Conservation (phyloP, 2,329 filamentous ascomycete genomes). For the Diaporthe vaccinii region DNA sequence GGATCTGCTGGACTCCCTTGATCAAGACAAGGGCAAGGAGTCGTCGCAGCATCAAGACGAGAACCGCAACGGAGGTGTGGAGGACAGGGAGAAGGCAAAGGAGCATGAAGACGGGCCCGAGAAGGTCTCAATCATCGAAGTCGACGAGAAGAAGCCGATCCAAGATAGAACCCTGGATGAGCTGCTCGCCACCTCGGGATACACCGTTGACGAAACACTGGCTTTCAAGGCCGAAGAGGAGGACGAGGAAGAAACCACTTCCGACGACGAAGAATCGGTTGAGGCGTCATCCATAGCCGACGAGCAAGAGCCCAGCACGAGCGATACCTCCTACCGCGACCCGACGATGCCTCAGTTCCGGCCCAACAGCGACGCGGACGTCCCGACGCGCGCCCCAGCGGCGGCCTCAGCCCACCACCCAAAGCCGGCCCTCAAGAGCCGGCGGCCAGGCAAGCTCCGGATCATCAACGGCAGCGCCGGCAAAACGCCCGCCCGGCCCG, state of each 20-base stretch:
- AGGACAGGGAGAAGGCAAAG: background rate
- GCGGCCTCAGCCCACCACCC: slow-evolving; percentile 1
- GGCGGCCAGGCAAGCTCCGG: slow-evolving; percentile 21
- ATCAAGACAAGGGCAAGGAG: slow-evolving; percentile 45
- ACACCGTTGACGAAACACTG: slow-evolving; percentile 53
- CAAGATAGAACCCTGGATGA: slow-evolving; percentile 53
- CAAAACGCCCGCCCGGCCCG: slow-evolving; percentile 46
- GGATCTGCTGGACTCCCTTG: slow-evolving; percentile 60
- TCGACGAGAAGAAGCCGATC: slow-evolving; percentile 44
- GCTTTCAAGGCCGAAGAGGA: slow-evolving; percentile 13
- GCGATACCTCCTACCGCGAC: slow-evolving; percentile 59
- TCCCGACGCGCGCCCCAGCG: slow-evolving; percentile 34
- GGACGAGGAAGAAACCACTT: slow-evolving; percentile 35
- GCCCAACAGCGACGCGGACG: slow-evolving; percentile 62
- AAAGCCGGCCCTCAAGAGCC: slow-evolving; percentile 22
- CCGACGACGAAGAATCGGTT: slow-evolving; percentile 40
- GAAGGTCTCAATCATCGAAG: slow-evolving; percentile 7
- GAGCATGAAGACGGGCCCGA: slow-evolving; percentile 47
- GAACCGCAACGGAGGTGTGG: slow-evolving; percentile 27
- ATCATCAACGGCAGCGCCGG: slow-evolving; percentile 38
- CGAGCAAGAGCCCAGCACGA: slow-evolving; percentile 41
- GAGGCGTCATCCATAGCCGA: slow-evolving; percentile 11
- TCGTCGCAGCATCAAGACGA: slow-evolving; percentile 26
- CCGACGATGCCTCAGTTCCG: slow-evolving; percentile 78
- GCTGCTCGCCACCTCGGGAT: slow-evolving; percentile 60